Conservation (phyloP, 192 early-diverging fungal species). For the Pilobolus umbonatus region DNA sequence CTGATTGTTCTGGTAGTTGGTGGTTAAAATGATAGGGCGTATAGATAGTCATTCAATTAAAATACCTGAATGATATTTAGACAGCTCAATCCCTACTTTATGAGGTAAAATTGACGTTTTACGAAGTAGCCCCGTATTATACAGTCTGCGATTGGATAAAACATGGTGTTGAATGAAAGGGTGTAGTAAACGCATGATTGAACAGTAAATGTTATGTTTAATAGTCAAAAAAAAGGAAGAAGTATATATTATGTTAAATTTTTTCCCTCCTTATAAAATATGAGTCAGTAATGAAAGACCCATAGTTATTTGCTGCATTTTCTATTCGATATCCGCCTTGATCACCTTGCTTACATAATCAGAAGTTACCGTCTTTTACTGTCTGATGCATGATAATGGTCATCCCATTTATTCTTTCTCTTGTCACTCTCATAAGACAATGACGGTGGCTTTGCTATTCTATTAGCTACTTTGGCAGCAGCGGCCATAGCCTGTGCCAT, state of each 20-base stretch:
- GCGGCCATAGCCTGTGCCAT: conserved; percentile 26
- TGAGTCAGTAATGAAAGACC: neutral
- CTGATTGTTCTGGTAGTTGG: neutral
- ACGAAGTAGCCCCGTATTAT: conserved; percentile 13
- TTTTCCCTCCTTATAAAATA: neutral
- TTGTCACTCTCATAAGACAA: neutral
- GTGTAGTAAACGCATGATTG: neutral
- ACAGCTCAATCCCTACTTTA: conserved; percentile 13
- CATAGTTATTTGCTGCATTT: too few species aligned
- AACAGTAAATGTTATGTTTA: neutral
- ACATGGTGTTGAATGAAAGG: neutral
- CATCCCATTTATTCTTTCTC: neutral
- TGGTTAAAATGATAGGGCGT: neutral
- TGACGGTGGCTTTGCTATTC: conserved; percentile 16
- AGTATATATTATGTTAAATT: neutral
- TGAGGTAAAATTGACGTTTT: conserved; percentile 10
- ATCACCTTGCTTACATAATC: neutral
- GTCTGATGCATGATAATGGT: neutral
- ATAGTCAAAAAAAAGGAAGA: neutral
- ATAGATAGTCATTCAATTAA: neutral
- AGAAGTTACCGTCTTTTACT: neutral
- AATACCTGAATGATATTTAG: conserved; percentile 6
- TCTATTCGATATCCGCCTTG: too few species aligned
- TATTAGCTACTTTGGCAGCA: conserved; percentile 17
- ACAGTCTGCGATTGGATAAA: neutral